phyloP scores from a whole-genome alignment of 2,329 filamentous ascomycete genomes.

The Fusarium sp. region DNA sequence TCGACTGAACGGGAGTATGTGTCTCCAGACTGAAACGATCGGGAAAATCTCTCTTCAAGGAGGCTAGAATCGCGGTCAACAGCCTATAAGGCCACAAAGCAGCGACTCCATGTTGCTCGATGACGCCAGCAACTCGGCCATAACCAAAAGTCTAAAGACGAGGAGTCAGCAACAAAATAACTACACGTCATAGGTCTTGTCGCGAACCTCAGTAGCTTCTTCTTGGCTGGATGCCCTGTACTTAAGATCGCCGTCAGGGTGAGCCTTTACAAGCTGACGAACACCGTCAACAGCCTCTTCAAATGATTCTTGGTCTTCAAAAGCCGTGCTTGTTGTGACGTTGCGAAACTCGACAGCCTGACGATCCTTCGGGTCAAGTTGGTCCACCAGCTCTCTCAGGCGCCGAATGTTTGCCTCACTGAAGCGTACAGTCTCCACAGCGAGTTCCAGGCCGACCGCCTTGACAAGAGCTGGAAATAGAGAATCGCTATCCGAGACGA shows the following conservation, averaged over 20 bases:
- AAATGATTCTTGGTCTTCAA: constrained; percentile 17
- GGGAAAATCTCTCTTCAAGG: background rate
- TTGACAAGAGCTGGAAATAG: constrained; percentile 50
- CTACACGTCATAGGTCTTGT: background rate
- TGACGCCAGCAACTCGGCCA: background rate
- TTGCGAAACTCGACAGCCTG: constrained; percentile 24
- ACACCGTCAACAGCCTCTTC: constrained; percentile 3
- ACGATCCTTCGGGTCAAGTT: constrained; percentile 8
- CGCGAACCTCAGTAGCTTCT: constrained; percentile 30
- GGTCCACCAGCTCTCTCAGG: constrained; percentile 13
- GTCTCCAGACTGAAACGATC: background rate
- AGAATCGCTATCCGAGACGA: constrained; percentile 52
- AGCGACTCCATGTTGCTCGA: background rate
- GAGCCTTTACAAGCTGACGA: constrained; percentile 9
- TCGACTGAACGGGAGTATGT: background rate
- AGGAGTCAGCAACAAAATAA: background rate
- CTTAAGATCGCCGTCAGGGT: constrained; percentile 18
- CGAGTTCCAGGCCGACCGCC: constrained; percentile 49
- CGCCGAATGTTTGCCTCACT: constrained; percentile 43
- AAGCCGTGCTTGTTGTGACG: constrained; percentile 20
- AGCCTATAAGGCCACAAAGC: background rate
- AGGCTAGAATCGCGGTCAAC: background rate
- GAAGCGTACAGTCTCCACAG: constrained; percentile 58
- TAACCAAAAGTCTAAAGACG: constrained; percentile 6
- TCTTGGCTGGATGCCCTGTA: constrained; percentile 13